Conservation (phyloP, 108 stramenopile genomes). For the Aurantiochytrium sp. region DNA sequence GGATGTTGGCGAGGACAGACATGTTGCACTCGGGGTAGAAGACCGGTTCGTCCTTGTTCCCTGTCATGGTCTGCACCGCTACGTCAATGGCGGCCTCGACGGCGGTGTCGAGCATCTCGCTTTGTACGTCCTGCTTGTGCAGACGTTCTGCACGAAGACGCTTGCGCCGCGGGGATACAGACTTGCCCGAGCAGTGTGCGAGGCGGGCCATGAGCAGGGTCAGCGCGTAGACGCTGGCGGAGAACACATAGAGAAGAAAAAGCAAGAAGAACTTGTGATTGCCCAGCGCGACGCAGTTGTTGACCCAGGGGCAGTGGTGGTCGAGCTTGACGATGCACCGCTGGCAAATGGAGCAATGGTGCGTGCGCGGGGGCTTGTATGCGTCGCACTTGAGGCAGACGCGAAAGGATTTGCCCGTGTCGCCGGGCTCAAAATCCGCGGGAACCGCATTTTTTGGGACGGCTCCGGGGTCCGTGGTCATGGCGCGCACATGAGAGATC, state of each 20-base stretch:
- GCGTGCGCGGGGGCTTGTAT: constrained; percentile 49
- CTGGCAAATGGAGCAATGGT: constrained; percentile 51
- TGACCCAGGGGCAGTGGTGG: constrained; percentile 86
- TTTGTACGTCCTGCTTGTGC: background rate
- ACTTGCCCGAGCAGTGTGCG: background rate
- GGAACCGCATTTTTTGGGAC: constrained; percentile 23
- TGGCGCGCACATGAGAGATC: constrained; percentile 35
- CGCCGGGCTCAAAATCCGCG: constrained; percentile 11
- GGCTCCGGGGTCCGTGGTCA: constrained; percentile 50
- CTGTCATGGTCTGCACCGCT: background rate
- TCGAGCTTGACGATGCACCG: constrained; percentile 52
- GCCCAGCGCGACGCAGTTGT: constrained; percentile 96
- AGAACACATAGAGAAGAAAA: constrained; percentile 87
- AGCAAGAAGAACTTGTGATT: constrained; percentile 99
- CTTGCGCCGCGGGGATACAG: background rate
- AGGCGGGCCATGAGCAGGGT: background rate
- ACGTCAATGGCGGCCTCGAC: constrained; percentile 55
- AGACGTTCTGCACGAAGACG: background rate
- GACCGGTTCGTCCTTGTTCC: too few species aligned
- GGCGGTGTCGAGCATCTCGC: constrained; percentile 57
- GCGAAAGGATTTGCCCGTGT: background rate
- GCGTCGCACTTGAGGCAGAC: constrained; percentile 38
- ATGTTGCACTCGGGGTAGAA: constrained; percentile 4
- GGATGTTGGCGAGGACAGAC: background rate
- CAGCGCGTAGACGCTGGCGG: constrained; percentile 65